phyloP scores from a whole-genome alignment of 768 basidiomycete genomes.

The Leccinum variicolor region DNA sequence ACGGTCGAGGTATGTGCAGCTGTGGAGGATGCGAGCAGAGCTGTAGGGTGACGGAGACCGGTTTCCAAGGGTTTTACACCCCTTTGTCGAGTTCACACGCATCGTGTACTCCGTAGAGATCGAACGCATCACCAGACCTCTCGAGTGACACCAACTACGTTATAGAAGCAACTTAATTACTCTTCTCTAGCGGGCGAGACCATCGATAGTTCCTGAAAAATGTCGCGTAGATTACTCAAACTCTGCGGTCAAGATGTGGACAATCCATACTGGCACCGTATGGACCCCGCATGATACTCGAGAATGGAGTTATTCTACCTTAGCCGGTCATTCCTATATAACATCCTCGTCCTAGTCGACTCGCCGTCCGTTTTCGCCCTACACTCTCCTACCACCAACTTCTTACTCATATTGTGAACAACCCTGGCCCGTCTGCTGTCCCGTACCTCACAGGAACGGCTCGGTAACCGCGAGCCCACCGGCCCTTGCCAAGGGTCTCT shows the following conservation, averaged over 20 bases:
- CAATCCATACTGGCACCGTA: constrained; percentile 20
- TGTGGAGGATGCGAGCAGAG: neutral
- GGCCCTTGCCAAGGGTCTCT: neutral
- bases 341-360: constrained; percentile 5
- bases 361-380: neutral
- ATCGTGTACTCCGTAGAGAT: constrained; percentile 10
- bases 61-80: neutral
- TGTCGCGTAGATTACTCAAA: constrained; percentile 15
- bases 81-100: constrained; percentile 11
- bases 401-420: constrained; percentile 1
- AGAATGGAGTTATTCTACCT: constrained; percentile 6
- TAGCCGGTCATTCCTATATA: constrained; percentile 18
- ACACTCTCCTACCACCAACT: constrained; percentile 1
- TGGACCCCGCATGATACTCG: constrained; percentile 28
- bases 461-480: constrained; percentile 27
- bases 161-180: constrained; percentile 27
- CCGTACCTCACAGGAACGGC: constrained; percentile 23
- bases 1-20: neutral
- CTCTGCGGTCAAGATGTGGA: constrained; percentile 12
- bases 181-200: constrained; percentile 15
- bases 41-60: neutral
- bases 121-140: constrained; percentile 23
- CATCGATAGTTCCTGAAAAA: constrained; percentile 21
- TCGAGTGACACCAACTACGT: constrained; percentile 20
- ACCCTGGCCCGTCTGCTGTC: constrained; percentile 16